Evolutionary conservation across 345 rosid species (phyloP), one percentile per base, ranked within the genome.

Genomic region (Triadica sebifera): DNA sequence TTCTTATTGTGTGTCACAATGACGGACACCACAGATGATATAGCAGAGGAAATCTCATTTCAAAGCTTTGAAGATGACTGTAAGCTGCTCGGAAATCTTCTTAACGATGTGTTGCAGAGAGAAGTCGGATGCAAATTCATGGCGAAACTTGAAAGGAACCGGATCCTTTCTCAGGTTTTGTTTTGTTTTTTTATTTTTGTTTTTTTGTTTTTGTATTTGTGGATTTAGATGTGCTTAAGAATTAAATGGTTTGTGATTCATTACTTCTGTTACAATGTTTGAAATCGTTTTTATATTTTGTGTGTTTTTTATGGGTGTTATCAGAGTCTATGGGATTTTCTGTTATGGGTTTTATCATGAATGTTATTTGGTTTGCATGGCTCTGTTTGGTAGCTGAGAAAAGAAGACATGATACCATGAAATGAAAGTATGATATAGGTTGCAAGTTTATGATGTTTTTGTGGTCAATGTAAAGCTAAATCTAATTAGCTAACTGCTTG

Each of bases 1-100:
- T 50, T 37, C 41, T 59, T 37, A 9, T 37, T 15, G 25, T 7
- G 13, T 6, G 6, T 17, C 24, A 53, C 38, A 80, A 94, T 95
- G 99, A 93, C 98, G 84, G 99, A 93, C 79, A 90, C 94, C 2
- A 95, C 96, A 20, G 98, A 95, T 80, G 99, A 95, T 77, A 91
- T 93, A 71, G 93, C 98, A 0, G 98, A 95, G 83, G 98, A 84
- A 72, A 93, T 95, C 72, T 91, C 98, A 50, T 95, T 93, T 74
- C 99, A 93, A 73, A 89, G 88, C 87, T 95, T 87, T 75, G 99
- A 95, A 8, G 99, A 93, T 67, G 98, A 93, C 65, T 93, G 97
- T 77, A 93, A 95, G 83, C 81, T 95, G 70, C 93, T 95, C 7
- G 92, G 97, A 0, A 95, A 85, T 84, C 89, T 93, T 69, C 80